Evolutionary conservation across 2,329 filamentous ascomycete genomes (phyloP), one percentile per base, ranked within the genome.

Genomic region (Chrysosphaeria jannelii): DNA sequence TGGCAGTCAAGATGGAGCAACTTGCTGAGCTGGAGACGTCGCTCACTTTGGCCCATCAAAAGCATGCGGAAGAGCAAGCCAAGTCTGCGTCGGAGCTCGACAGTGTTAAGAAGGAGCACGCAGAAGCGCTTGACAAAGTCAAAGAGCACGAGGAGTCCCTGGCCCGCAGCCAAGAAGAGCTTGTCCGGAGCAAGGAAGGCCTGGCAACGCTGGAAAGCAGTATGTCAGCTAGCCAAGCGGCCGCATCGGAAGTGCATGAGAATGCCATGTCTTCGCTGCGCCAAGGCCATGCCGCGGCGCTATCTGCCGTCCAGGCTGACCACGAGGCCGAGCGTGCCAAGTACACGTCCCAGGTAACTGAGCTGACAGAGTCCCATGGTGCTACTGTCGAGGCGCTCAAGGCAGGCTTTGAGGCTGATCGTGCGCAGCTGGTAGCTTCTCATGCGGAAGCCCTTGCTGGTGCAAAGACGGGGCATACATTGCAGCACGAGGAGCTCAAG

Each of bases 181-280:
- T 68, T 31, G 48, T 56, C 37, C 51, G 50, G 29, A 59, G 58
- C 2, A 46, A 56, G 30, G 60, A 66, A 31, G 64, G 63, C 31
- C 55, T 66, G 36, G 48, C 52, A n/a, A 60, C 67, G 37, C 65
- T 68, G 25, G 60, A 66, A 34, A 54, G 53, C 27, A 55, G 59
- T 18, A 48, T 68, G 5, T 57, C 65, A 35, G 39, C 38, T 5
- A 51, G 63, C 37, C 53, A 66, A 37, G 46, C 45, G 8, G 55
- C 59, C 31, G 44, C 57, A 5, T 14, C 21, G 5, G 26, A 27
- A 18, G 27, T 27, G 3, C 30, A 58, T 24, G 30, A 37, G 19
- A 41, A 45, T 29, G 47, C 47, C 8, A 39, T 57, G 8, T 44
- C 45, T 16, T 42, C 43, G 8, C 43, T 45, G 17, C 44, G 47